Base-by-base conservation (phyloP, 495 filamentous ascomycete genomes). In the Neurospora tetraspora region DNA sequence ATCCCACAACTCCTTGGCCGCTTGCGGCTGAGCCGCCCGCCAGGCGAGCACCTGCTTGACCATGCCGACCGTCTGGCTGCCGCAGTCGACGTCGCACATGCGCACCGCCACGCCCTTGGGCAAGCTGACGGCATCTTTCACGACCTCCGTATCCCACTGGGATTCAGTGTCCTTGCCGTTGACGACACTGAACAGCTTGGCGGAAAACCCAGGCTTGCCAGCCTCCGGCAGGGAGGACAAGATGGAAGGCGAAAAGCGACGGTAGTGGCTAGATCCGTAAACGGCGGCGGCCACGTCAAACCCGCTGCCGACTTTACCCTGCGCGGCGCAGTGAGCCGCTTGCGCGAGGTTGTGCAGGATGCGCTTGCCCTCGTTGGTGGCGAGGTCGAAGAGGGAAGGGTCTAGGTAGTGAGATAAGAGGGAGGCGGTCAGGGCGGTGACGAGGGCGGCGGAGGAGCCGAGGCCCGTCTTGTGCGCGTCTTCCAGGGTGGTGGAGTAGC, bases 261-360 rank as follows among this genome's bases (percentile, higher is more conserved):
- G 88, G 86, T 99, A 99, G 8, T 92, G 82, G 77, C 93, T 97
- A 23, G 92, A 93, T 16, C 96, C 96, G 77, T 94, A 97, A 42
- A 96, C 92, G 12, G 96, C 96, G 42, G 91, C 89, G 1, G 95
- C 96, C n/a, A 99, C 92, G 80, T 99, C 96, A 77, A 99, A 99
- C 37, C 96, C 96, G 3, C 92, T 94, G 68, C 96, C 96, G 7
- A 99, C 89, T 81, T 98, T 99, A 31, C 96, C 96, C 81, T 99
- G 96, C 0, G 96, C 96, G 3, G 95, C 93, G 79, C 95, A 97
- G 83, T 99, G 96, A 1, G 94, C 91, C 6, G 92, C 91, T 83
- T 99, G 96, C 8, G 95, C 90, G 39, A 99, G 88, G 80, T 98
- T 98, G 83, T 99, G 96, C 40, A 98, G 86, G 70, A 85, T 85